Evolutionary conservation across 805 yeast species (phyloP), one percentile per base, ranked within the genome.

Genomic region (Myxozyma neglecta): DNA sequence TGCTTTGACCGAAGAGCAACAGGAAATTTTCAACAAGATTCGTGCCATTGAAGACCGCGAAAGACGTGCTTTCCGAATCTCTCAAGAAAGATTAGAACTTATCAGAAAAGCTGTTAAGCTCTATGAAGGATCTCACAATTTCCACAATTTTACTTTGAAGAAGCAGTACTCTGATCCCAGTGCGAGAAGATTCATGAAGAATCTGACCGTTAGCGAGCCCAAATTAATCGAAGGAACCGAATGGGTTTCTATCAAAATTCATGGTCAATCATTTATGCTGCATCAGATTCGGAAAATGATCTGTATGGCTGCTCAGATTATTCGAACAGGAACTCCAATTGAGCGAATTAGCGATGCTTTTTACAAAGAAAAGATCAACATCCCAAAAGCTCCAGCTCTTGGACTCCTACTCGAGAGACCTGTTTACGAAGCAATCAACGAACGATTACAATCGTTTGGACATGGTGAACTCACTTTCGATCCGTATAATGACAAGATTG

Each of bases 261-360:
- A 94, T 74, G 99, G 99, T 7, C 99, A 94, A 77, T 90, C 97
- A 3, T 94, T 94, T 75, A 94, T 94, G 98, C 81, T 94, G 66
- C 98, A 93, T 76, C 99, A 93, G 80, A 94, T 94, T 72, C 85
- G 99, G 73, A 94, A 94, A 73, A 94, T 94, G 98, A 90, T 94
- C 62, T 93, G 97, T 24, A 87, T 93, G 96, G 96, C 96, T 1
- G 84, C 92, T 0, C 79, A 93, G 60, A 84, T 89, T 16, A 85
- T 93, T 24, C 83, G 99, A 71, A 86, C 94, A 18, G 94, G 96
- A 10, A 85, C 92, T 71, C 96, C 97, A 3, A 71, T 83, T 37
- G 81, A 82, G 32, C 84, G 96, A 69, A 89, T 94, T 64, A 72
- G 77, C 8, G 89, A 90, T 70, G 89, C 96, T 2, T 94, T 90